Conservation (phyloP, 1,284 basidiomycete species). For the Wolfiporia cocos region DNA sequence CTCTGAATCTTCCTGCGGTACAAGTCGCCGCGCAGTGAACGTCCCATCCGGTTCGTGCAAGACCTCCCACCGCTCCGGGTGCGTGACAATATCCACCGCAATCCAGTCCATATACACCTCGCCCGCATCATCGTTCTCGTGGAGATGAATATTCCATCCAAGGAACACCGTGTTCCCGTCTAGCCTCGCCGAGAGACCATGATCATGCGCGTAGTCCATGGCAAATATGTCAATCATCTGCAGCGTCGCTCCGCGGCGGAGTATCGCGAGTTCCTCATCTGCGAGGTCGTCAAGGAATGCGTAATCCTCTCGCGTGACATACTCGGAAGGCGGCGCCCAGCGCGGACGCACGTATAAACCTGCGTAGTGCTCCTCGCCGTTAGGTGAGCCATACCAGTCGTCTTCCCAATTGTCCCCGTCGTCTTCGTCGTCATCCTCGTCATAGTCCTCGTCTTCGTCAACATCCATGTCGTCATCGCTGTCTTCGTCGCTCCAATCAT, state of each 20-base stretch:
- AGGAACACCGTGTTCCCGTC: conserved; percentile 42
- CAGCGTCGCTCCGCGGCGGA: conserved; percentile 53
- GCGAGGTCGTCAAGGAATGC: conserved; percentile 29
- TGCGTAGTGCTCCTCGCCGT: conserved; percentile 28
- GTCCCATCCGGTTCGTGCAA: conserved; percentile 29
- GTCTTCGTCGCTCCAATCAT: conserved; percentile 33
- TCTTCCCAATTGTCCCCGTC: conserved; percentile 32
- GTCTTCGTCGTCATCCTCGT: conserved; percentile 20
- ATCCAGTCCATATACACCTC: conserved; percentile 44
- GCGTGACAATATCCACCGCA: conserved; percentile 39
- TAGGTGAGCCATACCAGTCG: conserved; percentile 27
- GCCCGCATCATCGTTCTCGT: conserved; percentile 43
- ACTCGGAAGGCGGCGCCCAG: conserved; percentile 51
- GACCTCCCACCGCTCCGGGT: conserved; percentile 47
- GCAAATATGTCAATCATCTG: conserved; percentile 52
- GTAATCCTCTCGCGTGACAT: conserved; percentile 31
- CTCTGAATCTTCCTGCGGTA: conserved; percentile 34
- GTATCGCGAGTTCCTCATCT: conserved; percentile 37
- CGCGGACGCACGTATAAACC: conserved; percentile 36
- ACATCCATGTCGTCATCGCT: conserved; percentile 30
- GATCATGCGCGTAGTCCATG: conserved; percentile 46
- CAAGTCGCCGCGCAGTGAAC: conserved; percentile 41
- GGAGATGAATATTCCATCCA: conserved; percentile 59
- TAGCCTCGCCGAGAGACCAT: conserved; percentile 39
- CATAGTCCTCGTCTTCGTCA: conserved; percentile 28